phyloP scores from a whole-genome alignment of 2,329 filamentous ascomycete genomes.

The Cadophora malorum region DNA sequence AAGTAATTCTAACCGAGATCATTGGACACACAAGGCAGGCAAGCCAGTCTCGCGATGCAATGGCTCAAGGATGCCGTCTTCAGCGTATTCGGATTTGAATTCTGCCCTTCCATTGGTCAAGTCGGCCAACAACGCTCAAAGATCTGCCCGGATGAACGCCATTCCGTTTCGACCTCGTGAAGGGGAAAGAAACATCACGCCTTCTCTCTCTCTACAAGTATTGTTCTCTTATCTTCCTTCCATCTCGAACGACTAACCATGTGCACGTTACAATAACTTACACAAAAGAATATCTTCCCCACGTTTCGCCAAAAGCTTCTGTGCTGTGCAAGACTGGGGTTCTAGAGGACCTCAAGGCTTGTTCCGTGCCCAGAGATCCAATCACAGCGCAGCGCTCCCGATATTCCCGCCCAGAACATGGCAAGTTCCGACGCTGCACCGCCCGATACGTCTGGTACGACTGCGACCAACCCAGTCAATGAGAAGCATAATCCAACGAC shows the following conservation, averaged over 20 bases:
- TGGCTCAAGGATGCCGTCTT: not conserved
- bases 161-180: conserved; percentile 19
- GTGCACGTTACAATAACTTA: not conserved
- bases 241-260: not conserved
- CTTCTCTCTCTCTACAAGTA: not conserved
- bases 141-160: conserved; percentile 13
- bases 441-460: not conserved
- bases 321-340: not conserved
- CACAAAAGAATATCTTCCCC: not conserved
- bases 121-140: not conserved
- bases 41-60: not conserved
- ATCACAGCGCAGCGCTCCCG: conserved; percentile 28
- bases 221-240: no score
- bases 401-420: conserved; percentile 22
- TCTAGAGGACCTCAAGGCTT: conserved; percentile 16
- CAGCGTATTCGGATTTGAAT: conserved; percentile 23
- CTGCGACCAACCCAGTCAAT: conserved; percentile 22
- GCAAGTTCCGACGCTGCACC: conserved; percentile 29
- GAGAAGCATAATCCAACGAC: conserved; percentile 37
- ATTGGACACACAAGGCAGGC: not conserved
- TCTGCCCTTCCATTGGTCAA: conserved; percentile 3
- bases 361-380: conserved; percentile 24
- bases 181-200: not conserved
- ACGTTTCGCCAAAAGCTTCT: conserved; percentile 12
- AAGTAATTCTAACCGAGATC: not conserved